phyloP scores from a whole-genome alignment of 148 eudicot genomes.

The Salicornia ramosissima region DNA sequence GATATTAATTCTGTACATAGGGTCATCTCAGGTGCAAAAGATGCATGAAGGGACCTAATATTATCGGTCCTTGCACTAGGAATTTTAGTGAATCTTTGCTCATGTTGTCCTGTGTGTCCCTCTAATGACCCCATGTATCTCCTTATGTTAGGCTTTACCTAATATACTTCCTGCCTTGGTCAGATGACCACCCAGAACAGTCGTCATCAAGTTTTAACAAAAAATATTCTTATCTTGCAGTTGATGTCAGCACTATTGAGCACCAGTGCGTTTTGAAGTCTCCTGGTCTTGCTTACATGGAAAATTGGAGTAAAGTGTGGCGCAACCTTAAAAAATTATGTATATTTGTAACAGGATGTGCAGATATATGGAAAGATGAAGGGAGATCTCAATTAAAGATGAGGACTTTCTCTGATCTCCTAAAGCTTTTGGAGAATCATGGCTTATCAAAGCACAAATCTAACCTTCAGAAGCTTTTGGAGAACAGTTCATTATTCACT shows the following conservation, averaged over 20 bases:
- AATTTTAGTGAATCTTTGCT: background rate
- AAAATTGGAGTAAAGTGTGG: conserved; percentile 50
- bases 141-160: background rate
- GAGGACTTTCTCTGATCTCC: conserved; percentile 62
- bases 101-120: background rate
- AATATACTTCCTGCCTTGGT: background rate
- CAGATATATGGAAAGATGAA: conserved; percentile 71
- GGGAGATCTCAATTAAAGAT: conserved; percentile 58
- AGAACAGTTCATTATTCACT: conserved; percentile 23
- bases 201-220: background rate
- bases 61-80: background rate
- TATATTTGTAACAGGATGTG: conserved; percentile 50
- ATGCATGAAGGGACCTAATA: background rate
- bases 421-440: conserved; percentile 57
- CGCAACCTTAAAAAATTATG: conserved; percentile 46
- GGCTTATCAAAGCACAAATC: conserved; percentile 78
- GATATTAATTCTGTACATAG: too few relatives aligned
- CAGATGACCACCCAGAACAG: background rate
- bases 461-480: conserved; percentile 38
- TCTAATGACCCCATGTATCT: background rate
- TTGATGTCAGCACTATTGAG: conserved; percentile 22
- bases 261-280: conserved; percentile 32
- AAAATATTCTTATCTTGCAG: conserved; percentile 31
- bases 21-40: background rate
- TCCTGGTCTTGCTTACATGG: conserved; percentile 36